phyloP scores from a whole-genome alignment of 306 rosid genomes.

The Fagus sylvatica region DNA sequence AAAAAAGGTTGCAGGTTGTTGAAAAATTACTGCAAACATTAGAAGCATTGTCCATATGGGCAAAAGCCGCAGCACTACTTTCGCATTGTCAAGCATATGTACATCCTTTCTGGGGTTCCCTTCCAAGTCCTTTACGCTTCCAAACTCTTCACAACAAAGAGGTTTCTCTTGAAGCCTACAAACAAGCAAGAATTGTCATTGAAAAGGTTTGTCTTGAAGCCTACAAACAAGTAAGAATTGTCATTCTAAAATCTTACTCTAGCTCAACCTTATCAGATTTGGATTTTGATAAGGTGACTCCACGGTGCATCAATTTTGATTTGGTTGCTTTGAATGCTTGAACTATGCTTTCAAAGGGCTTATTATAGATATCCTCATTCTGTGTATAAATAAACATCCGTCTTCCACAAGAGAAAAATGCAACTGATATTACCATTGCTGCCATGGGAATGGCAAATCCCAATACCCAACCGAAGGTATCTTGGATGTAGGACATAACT shows the following conservation, averaged over 20 bases:
- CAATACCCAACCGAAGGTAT: constrained; percentile 82
- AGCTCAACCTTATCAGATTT: constrained; percentile 55
- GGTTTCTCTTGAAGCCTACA: constrained; percentile 84
- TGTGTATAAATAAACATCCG: constrained; percentile 57
- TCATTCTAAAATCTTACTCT: constrained; percentile 58
- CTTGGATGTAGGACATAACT: constrained; percentile 91
- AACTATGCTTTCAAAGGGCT: constrained; percentile 31
- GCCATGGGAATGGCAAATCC: constrained; percentile 85
- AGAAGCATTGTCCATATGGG: constrained; percentile 95
- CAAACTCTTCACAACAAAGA: constrained; percentile 54
- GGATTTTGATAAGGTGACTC: constrained; percentile 43
- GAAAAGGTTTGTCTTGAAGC: constrained; percentile 75
- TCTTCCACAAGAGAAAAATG: constrained; percentile 67
- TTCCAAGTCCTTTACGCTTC: constrained; percentile 31
- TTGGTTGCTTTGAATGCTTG: constrained; percentile 54
- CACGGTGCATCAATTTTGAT: constrained; percentile 47
- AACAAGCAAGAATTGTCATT: neutral
- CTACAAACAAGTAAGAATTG: constrained; percentile 32
- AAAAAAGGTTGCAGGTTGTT: constrained; percentile 83
- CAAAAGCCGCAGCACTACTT: constrained; percentile 57
- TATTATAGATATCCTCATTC: constrained; percentile 25
- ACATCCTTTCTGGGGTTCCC: constrained; percentile 36
- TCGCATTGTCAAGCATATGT: constrained; percentile 38
- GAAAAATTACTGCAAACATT: constrained; percentile 91
- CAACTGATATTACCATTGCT: constrained; percentile 57